Evolutionary conservation across 257 asterid species (phyloP), one percentile per base, ranked within the genome.

Genomic region (Ocimum tenuiflorum): DNA sequence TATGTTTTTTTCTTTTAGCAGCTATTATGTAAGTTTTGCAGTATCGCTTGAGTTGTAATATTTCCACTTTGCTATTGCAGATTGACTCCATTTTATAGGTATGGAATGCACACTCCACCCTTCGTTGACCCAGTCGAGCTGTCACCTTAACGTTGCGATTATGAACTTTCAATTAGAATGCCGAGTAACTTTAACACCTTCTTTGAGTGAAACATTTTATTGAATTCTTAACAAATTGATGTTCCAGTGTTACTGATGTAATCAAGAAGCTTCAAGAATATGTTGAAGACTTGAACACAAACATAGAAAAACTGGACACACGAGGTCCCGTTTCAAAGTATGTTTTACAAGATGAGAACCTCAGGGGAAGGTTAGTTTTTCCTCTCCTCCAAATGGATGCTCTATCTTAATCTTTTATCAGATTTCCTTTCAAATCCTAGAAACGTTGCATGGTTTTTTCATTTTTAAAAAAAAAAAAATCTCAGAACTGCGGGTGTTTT

Each of bases 21-120:
- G 27, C 24, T 70, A 13, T 66, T 72, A 33, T 54, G 56, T 61
- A 39, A 67, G 18, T 50, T 70, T 38, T 56, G 22, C 52, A 13
- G 72, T 54, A 27, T 41, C 8, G 50, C 54, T n/a, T 60, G 75
- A 70, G 55, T 50, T 71, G 78, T 85, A 68, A 79, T 24, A 14
- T 27, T 51, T 69, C 60, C 73, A n/a, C 20, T 61, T 58, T 71
- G 24, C 13, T 55, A 7, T 73, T 77, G 81, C 94, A 91, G 96
- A 90, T 82, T 91, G 87, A 92, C 98, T 76, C 98, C 98, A 24
- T 92, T 92, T 79, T 92, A 92, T 75, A 84, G 91, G 99, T 92
- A 81, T 4, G 63, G 5, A 23, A 15, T 46, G 62, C 36, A 8
- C 29, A 49, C 68, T 29, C 61, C 48, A 9, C 69, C 67, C 46